phyloP scores from a whole-genome alignment of 2,329 filamentous ascomycete species.

The Trichoderma semiorbis region DNA sequence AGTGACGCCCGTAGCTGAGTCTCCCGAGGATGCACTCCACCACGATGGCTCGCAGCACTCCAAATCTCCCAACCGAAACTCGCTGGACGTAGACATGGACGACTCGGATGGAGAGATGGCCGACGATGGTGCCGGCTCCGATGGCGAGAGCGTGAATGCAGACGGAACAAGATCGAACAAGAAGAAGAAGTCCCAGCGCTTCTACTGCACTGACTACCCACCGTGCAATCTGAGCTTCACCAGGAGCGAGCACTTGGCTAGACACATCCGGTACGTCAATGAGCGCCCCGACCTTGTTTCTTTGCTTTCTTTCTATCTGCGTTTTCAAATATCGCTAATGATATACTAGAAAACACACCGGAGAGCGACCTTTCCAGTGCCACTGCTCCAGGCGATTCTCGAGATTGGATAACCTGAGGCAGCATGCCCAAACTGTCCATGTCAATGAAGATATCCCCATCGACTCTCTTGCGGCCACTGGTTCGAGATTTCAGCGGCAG shows the following conservation, averaged over 20 bases:
- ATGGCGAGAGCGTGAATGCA: slow-evolving; percentile 61
- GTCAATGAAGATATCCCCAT: slow-evolving; percentile 95
- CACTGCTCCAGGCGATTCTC: slow-evolving; percentile 94
- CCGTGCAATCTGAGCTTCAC: slow-evolving; percentile 95
- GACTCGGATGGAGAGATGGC: slow-evolving; percentile 64
- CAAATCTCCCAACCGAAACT: slow-evolving; percentile 51
- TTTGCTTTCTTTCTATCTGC: neutral
- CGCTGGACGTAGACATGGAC: slow-evolving; percentile 72
- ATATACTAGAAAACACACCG: slow-evolving; percentile 79
- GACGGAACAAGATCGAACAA: slow-evolving; percentile 71
- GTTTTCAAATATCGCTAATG: slow-evolving; percentile 8
- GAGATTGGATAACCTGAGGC: slow-evolving; percentile 86
- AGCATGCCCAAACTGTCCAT: slow-evolving; percentile 96
- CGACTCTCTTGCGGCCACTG: slow-evolving; percentile 88
- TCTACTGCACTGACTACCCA: slow-evolving; percentile 93
- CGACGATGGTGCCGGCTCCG: slow-evolving; percentile 56
- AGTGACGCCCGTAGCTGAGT: slow-evolving; percentile 45
- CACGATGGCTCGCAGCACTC: slow-evolving; percentile 58
- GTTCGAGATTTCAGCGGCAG: slow-evolving; percentile 87
- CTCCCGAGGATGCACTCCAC: slow-evolving; percentile 39
- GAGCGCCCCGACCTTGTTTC: neutral
- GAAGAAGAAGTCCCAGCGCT: slow-evolving; percentile 95
- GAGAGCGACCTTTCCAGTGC: slow-evolving; percentile 93
- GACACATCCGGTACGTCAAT: slow-evolving; percentile 74
- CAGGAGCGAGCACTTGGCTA: slow-evolving; percentile 87